A percentile compares a stretch with the other conserved stretches of the same genome.
These are phyloP conservation scores for Malus hybrid DNA, from an alignment of 331 rosid species.

Conservation along the genomic window DNA sequence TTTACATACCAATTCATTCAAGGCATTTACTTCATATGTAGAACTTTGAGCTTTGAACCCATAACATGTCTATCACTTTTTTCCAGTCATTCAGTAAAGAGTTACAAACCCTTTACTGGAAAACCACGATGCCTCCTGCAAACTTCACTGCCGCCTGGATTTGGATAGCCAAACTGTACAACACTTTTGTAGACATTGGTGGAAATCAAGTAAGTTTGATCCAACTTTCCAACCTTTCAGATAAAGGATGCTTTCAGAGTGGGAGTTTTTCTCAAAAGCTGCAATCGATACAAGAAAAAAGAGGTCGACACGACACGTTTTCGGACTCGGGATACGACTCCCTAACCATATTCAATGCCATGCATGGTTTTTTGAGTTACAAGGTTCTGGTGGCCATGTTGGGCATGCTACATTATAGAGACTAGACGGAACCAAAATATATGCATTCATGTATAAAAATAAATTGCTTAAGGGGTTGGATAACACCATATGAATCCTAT, in stretches of 20 bases:
- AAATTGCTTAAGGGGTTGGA: not conserved
- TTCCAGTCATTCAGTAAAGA: not conserved
- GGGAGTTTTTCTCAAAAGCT: conserved; percentile 10
- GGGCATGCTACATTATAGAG: not conserved
- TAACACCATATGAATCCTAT: too few relatives aligned
- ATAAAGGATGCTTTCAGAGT: not conserved
- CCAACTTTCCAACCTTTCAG: not conserved
- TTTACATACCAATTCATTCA: not conserved
- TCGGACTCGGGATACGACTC: not conserved
- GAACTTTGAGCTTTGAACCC: not conserved
- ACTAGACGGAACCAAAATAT: not conserved
- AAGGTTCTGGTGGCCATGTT: not conserved
- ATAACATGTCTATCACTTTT: not conserved
- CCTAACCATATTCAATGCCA: conserved; percentile 1
- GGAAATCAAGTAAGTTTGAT: not conserved
- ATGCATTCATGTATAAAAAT: not conserved
- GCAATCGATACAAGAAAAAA: not conserved
- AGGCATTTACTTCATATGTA: not conserved
- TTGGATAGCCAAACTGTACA: not conserved
- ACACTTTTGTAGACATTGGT: not conserved
- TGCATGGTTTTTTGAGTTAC: conserved; percentile 1
- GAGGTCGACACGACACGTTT: conserved; percentile 10
- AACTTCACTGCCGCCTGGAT: not conserved
- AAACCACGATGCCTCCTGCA: not conserved
- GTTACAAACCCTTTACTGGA: not conserved